Evolutionary conservation across 495 filamentous ascomycete species (phyloP), one percentile per base, ranked within the genome.

Genomic region (Hypoxylon trugodes): DNA sequence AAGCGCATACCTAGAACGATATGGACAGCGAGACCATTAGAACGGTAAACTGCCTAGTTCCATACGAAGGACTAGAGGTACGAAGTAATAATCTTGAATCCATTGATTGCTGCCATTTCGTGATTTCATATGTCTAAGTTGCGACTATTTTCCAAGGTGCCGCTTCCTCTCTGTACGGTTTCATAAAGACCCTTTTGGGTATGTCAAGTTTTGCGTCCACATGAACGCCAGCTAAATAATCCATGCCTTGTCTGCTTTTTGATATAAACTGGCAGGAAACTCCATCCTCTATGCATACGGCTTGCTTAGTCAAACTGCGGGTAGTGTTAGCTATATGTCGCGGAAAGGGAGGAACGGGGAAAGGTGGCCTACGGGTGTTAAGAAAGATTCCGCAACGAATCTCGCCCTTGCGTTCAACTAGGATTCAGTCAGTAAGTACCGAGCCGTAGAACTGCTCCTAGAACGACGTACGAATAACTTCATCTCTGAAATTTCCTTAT

Each of bases 401-500:
- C 95, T 89, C 77, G 95, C 95, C 77, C 96, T 86, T 45, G 95
- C 93, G 77, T 99, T 98, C 74, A 99, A 81, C 94, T 98, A 61
- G 67, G n/a, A 15, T 48, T 12, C 12, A 15, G 40, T 80, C 53
- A 73, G 72, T 36, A 74, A 16, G 35, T 26, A 6, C 8, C 16
- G 32, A 16, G 48, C 26, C 7, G 43, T 6, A 28, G 48, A 21
- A 9, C 2, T n/a, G 16, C 26, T n/a, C 36, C 19, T 6, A 2
- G n/a, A 30, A 63, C 33, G 54, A 82, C 91, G 46, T 86, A 98
- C 94, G 77, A 98, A 99, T 61, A 99, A 86, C 85, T 99, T 99
- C 95, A 98, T 97, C 77, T 98, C 96, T 1, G 94, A 98, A 48
- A 98, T 98, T 76, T 99, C 96, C 81, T 98, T 98, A 71, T 98